phyloP scores from a whole-genome alignment of 371 early-diverging fungal genomes.

The Mucor sp. region DNA sequence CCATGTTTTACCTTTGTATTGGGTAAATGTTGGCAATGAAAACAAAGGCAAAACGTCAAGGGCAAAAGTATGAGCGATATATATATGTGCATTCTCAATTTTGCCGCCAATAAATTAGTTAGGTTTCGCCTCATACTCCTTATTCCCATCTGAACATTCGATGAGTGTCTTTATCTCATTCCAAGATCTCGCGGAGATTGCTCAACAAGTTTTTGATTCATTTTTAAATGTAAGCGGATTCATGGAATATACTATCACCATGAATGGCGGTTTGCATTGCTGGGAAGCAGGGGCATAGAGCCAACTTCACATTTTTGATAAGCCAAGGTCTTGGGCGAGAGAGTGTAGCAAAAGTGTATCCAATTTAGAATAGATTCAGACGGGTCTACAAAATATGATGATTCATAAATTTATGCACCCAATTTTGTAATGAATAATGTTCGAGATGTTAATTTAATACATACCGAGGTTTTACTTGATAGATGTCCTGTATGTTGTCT shows the following conservation, averaged over 20 bases:
- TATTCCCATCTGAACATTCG: neutral
- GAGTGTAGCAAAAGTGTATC: neutral
- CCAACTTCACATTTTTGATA: neutral
- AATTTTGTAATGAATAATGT: neutral
- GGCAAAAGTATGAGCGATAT: neutral
- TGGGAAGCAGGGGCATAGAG: neutral
- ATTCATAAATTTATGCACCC: neutral
- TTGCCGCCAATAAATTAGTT: neutral
- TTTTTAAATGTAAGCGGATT: neutral
- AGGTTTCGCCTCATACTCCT: neutral
- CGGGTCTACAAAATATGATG: neutral
- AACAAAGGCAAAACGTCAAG: neutral
- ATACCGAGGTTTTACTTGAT: neutral
- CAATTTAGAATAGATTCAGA: constrained; percentile 1
- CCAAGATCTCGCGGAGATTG: neutral
- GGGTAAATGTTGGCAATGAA: neutral
- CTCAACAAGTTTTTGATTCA: neutral
- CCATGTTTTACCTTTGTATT: neutral
- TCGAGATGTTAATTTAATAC: neutral
- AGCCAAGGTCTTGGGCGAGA: neutral
- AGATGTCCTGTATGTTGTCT: neutral
- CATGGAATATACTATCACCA: neutral
- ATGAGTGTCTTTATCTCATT: neutral
- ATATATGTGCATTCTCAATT: neutral
- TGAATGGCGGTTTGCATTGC: neutral